Conservation (phyloP, 169 alveolate species). For the Plasmodium falciparum region DNA sequence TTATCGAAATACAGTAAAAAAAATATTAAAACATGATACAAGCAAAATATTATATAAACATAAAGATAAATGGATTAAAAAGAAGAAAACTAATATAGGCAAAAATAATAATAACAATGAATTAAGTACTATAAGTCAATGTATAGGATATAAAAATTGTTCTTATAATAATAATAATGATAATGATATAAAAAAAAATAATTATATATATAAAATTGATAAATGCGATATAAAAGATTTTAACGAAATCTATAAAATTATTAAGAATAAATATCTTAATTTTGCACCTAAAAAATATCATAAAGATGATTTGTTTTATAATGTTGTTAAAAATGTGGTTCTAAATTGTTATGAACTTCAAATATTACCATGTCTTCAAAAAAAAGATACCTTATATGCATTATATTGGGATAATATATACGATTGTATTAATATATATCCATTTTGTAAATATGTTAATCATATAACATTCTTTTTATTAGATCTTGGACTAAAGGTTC, state of each 20-base stretch:
- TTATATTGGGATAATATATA: constrained; percentile 39
- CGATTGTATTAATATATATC: constrained; percentile 50
- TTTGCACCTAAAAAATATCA: constrained; percentile 61
- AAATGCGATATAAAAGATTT: constrained; percentile 43
- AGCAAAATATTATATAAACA: constrained; percentile 30
- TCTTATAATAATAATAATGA: neutral
- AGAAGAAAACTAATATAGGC: constrained; percentile 3
- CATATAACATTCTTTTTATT: constrained; percentile 55
- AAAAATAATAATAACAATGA: neutral
- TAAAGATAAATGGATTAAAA: constrained; percentile 65
- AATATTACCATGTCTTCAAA: constrained; percentile 70
- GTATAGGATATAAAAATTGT: neutral
- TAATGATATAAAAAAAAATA: neutral
- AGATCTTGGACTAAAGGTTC: constrained; percentile 57
- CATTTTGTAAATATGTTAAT: constrained; percentile 69
- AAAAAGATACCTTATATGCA: constrained; percentile 35
- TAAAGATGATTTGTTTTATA: constrained; percentile 44
- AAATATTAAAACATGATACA: constrained; percentile 43
- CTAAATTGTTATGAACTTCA: constrained; percentile 64
- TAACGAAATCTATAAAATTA: constrained; percentile 53
- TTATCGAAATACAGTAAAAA: constrained; percentile 63
- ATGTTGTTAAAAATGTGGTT: constrained; percentile 52
- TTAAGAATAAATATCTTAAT: constrained; percentile 70
- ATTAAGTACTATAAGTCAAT: neutral
- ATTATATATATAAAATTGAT: constrained; percentile 57